Evolutionary conservation across 2,329 filamentous ascomycete species (phyloP).

Genomic region (Tolypocladium ovalisporum): DNA sequence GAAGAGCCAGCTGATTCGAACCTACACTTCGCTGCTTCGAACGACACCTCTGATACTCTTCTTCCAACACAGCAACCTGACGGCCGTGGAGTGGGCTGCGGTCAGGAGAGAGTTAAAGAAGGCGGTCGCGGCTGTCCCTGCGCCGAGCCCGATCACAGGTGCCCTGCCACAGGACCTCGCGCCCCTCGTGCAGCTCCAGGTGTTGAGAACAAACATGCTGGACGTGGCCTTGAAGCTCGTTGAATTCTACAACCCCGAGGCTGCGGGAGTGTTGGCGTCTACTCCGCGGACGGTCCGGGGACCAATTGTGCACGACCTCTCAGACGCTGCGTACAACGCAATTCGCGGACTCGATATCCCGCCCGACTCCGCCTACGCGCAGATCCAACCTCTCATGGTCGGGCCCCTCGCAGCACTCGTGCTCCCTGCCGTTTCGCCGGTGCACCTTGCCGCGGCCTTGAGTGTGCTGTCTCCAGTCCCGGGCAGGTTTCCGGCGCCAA

Average conservation of each 20-base stretch:
- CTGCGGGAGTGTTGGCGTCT: constrained; percentile 19
- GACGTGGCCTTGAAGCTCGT: constrained; percentile 73
- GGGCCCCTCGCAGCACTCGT: constrained; percentile 73
- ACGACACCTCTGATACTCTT: constrained; percentile 77
- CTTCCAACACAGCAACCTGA: constrained; percentile 63
- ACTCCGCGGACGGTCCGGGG: constrained; percentile 18
- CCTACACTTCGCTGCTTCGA: constrained; percentile 80
- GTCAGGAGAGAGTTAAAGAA: constrained; percentile 31
- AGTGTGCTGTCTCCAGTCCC: constrained; percentile 64
- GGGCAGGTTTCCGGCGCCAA: constrained; percentile 67
- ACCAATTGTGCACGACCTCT: constrained; percentile 39
- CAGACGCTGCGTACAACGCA: constrained; percentile 38
- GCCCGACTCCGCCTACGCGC: constrained; percentile 32
- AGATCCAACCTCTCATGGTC: constrained; percentile 65
- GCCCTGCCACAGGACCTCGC: constrained; percentile 35
- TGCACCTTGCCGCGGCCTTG: constrained; percentile 72
- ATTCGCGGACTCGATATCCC: constrained; percentile 27
- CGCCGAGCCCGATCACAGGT: constrained; percentile 12
- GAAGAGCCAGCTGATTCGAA: constrained; percentile 77
- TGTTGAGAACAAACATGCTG: constrained; percentile 84
- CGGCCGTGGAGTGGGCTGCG: constrained; percentile 50
- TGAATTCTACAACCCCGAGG: constrained; percentile 61
- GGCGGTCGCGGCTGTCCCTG: constrained; percentile 30
- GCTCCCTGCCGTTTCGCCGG: constrained; percentile 73
- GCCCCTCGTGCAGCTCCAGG: constrained; percentile 62